phyloP scores from a whole-genome alignment of 768 basidiomycete genomes.

The Kwoniella heveanensis region DNA sequence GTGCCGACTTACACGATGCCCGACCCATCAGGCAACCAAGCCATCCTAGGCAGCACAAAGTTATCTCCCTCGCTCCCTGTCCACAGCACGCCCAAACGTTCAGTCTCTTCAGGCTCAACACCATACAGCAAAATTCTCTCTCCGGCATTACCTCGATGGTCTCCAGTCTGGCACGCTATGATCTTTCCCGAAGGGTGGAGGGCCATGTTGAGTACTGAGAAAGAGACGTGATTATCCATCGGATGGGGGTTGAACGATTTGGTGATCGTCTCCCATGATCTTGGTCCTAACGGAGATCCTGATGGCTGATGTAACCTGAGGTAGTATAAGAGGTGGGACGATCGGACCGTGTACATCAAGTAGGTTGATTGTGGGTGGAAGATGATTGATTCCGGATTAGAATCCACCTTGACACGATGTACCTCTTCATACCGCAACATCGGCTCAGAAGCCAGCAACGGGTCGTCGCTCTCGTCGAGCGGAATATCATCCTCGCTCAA shows the following conservation, averaged over 20 bases:
- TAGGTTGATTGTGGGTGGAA: constrained; percentile 42
- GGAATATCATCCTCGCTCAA: constrained; percentile 26
- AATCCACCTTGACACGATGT: constrained; percentile 36
- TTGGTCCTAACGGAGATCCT: background rate
- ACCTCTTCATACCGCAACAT: constrained; percentile 38
- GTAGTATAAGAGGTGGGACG: constrained; percentile 42
- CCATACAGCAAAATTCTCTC: constrained; percentile 53
- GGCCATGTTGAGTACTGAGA: constrained; percentile 50
- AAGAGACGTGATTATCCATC: constrained; percentile 52
- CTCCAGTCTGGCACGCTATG: constrained; percentile 54
- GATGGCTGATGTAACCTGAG: constrained; percentile 20
- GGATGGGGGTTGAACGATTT: constrained; percentile 55
- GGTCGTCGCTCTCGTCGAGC: constrained; percentile 47
- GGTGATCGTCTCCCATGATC: constrained; percentile 21
- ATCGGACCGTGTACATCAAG: constrained; percentile 46
- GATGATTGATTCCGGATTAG: constrained; percentile 51
- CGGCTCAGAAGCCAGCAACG: constrained; percentile 43
- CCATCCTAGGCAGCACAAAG: constrained; percentile 53
- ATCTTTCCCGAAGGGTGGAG: constrained; percentile 48
- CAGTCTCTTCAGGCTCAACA: constrained; percentile 39
- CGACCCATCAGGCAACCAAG: constrained; percentile 52
- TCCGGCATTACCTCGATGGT: constrained; percentile 49
- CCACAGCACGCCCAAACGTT: constrained; percentile 49
- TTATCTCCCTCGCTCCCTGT: constrained; percentile 49
- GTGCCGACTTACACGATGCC: constrained; percentile 49